Conservation (phyloP, 2,329 filamentous ascomycete genomes). For the Botrytis tulipae region DNA sequence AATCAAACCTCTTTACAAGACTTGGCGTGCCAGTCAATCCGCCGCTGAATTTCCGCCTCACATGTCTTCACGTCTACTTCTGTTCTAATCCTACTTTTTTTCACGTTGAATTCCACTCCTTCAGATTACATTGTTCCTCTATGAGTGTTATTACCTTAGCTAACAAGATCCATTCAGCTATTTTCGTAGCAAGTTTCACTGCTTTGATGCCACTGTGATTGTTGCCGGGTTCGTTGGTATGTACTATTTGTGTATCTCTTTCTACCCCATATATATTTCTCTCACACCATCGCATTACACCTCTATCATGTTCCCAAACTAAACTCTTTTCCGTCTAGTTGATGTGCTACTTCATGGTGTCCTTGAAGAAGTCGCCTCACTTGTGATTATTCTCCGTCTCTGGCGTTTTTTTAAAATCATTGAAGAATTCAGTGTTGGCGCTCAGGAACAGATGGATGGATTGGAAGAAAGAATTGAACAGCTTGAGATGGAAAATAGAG, state of each 20-base stretch:
- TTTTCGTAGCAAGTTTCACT: slow-evolving; percentile 58
- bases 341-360: slow-evolving; percentile 60
- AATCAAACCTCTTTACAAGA: background rate
- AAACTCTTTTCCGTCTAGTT: slow-evolving; percentile 53
- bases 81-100: background rate
- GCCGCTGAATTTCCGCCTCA: background rate
- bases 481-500: slow-evolving; percentile 49
- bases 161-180: slow-evolving; percentile 44
- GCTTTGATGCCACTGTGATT: slow-evolving; percentile 64
- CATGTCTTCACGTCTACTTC: background rate
- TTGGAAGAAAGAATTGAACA: slow-evolving; percentile 52
- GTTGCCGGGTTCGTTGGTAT: slow-evolving; percentile 53
- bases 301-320: background rate
- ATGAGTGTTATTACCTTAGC: background rate
- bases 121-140: background rate
- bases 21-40: background rate
- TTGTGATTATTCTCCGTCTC: slow-evolving; percentile 65
- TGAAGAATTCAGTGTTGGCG: slow-evolving; percentile 64
- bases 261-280: background rate
- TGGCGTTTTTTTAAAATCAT: slow-evolving; percentile 71
- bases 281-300: background rate
- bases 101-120: background rate
- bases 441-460: slow-evolving; percentile 60
- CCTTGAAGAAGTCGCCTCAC: slow-evolving; percentile 60
- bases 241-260: background rate